Evolutionary conservation across 2,329 filamentous ascomycete genomes (phyloP).

Genomic region (Calonectria henricotiae): DNA sequence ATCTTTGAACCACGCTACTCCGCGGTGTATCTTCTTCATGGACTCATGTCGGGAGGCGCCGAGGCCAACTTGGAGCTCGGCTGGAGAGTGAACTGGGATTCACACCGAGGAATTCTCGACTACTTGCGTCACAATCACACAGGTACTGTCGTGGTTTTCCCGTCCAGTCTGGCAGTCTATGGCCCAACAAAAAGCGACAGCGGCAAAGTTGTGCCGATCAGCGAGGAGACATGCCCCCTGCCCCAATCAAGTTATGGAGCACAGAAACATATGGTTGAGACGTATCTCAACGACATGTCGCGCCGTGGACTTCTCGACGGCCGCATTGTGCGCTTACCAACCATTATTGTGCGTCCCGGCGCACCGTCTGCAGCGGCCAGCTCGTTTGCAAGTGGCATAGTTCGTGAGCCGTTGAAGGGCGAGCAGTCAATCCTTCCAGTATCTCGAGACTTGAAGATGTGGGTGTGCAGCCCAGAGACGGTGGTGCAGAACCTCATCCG

Average conservation of each 20-base stretch:
- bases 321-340: constrained; percentile 72
- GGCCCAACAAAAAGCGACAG: constrained; percentile 53
- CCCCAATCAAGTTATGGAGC: constrained; percentile 74
- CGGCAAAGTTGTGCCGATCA: constrained; percentile 9
- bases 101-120: constrained; percentile 69
- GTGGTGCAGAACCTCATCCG: constrained; percentile 66
- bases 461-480: constrained; percentile 68
- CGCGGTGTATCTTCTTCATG: constrained; percentile 73
- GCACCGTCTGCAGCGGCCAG: constrained; percentile 73
- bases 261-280: constrained; percentile 75
- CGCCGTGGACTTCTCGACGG: constrained; percentile 73
- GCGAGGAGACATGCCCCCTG: constrained; percentile 56
- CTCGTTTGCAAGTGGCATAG: constrained; percentile 74
- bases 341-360: constrained; percentile 74
- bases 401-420: constrained; percentile 69
- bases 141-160: constrained; percentile 70
- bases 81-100: constrained; percentile 72
- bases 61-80: constrained; percentile 72
- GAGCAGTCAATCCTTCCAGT: constrained; percentile 64
- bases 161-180: constrained; percentile 74
- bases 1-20: constrained; percentile 58
- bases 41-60: constrained; percentile 75
- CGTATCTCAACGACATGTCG: constrained; percentile 53
- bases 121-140: constrained; percentile 63
- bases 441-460: constrained; percentile 64